A percentile compares a stretch with the other conserved stretches of the same genome.
These are phyloP conservation scores for Zymoseptoria crescenta DNA, from an alignment of 2,329 filamentous ascomycete species.

Conservation along the genomic window DNA sequence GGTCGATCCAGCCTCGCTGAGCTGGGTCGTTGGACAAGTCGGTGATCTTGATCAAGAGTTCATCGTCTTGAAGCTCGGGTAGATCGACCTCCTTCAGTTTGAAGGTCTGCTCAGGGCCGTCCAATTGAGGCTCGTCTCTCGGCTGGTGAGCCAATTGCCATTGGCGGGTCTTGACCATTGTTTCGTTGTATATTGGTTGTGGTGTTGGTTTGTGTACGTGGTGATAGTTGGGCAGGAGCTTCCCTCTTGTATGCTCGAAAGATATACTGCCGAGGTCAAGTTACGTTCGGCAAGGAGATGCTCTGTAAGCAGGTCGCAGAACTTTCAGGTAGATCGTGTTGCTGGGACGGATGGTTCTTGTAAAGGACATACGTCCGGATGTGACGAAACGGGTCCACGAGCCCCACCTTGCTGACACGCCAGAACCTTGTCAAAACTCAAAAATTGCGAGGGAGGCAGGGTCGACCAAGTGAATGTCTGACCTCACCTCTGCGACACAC, in stretches of 20 bases:
- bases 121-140: slow-evolving; percentile 29
- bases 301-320: not conserved
- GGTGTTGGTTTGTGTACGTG: not conserved
- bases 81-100: slow-evolving; percentile 29
- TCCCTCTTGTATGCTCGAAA: not conserved
- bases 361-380: not conserved
- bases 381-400: not conserved
- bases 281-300: not conserved
- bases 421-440: not conserved
- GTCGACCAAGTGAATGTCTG: not conserved
- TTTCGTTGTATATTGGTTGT: slow-evolving; percentile 25
- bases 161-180: slow-evolving; percentile 50
- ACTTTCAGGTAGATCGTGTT: not conserved
- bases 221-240: not conserved
- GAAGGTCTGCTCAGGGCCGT: slow-evolving; percentile 35
- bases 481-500: not conserved
- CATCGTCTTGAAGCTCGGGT: slow-evolving; percentile 27
- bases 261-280: not conserved
- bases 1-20: slow-evolving; percentile 44
- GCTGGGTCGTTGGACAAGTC: slow-evolving; percentile 49
- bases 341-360: not conserved
- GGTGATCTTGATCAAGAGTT: slow-evolving; percentile 41
- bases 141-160: slow-evolving; percentile 39
- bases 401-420: not conserved
- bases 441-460: too few relatives aligned